Evolutionary conservation across 257 asterid species (phyloP).

Genomic region (Nyctanthes arbortristis): DNA sequence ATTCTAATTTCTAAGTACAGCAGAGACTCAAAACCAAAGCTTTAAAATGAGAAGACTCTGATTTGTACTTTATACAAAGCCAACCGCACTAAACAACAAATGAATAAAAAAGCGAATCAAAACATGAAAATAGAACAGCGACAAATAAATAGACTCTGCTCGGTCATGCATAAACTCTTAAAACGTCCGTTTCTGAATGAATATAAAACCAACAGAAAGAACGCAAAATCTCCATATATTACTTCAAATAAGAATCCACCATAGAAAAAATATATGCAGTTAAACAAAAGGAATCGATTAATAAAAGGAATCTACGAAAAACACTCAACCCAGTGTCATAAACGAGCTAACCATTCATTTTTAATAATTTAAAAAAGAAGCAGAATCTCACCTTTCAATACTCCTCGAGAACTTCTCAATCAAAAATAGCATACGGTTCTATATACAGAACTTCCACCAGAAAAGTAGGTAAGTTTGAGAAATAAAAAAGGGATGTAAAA

Average conservation of each 20-base stretch:
- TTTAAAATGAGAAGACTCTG: slow-evolving; percentile 7
- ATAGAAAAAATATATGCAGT: not conserved
- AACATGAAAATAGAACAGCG: not conserved
- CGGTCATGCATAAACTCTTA: slow-evolving; percentile 11
- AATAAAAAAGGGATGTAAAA: not conserved
- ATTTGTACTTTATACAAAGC: slow-evolving; percentile 28
- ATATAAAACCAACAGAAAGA: slow-evolving; percentile 8
- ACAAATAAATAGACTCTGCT: not conserved
- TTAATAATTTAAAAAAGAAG: not conserved
- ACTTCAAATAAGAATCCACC: slow-evolving; percentile 5
- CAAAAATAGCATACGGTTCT: slow-evolving; percentile 23
- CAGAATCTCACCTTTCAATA: slow-evolving; percentile 32
- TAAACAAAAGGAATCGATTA: not conserved
- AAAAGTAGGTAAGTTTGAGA: not conserved
- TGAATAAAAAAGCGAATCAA: slow-evolving; percentile 2
- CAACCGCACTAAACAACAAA: slow-evolving; percentile 23
- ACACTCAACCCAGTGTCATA: not conserved
- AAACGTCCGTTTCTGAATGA: not conserved
- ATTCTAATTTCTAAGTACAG: slow-evolving; percentile 21
- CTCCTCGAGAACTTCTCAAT: slow-evolving; percentile 18
- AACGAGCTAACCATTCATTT: not conserved
- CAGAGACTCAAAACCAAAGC: slow-evolving; percentile 14
- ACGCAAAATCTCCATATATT: not conserved
- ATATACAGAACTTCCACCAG: not conserved
- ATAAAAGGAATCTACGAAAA: not conserved